Evolutionary conservation across 1,284 basidiomycete genomes (phyloP), one percentile per base, ranked within the genome.

Genomic region (Amylostereum areolatum): DNA sequence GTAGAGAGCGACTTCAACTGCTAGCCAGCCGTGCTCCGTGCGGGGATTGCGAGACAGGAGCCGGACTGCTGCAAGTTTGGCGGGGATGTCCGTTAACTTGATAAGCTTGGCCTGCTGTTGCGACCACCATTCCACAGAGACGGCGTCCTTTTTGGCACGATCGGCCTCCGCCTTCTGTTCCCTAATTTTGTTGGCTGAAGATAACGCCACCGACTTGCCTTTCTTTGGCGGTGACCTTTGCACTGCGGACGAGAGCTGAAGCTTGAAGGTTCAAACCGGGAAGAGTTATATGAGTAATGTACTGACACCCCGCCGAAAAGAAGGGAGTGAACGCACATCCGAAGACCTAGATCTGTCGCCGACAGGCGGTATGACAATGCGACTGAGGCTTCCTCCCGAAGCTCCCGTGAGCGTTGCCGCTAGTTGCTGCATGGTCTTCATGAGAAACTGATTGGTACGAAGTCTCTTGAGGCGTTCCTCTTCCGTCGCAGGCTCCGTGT

Each of bases 401-500:
- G 81, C 81, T 0, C 85, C 83, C 0, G 80, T 82, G 50, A 87
- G 59, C 1, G 81, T 81, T 36, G 73, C 74, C 5, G 85, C 83
- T 42, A 80, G 79, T 49, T 69, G 65, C 51, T 83, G 80, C 51
- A 86, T 56, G 12, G 57, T 66, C 29, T 70, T 64, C 76, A 83
- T 82, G 60, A 77, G 78, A 2, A 71, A 63, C 56, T 87, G 85
- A 11, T 80, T 69, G 18, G 59, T 58, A 12, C 67, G 64, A 43
- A 80, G 64, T 43, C 59, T 62, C 52, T 64, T 68, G 51, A 50
- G 63, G 33, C 71, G 68, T 46, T 68, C 62, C 62, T 67, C 59
- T 52, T 61, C 69, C 24, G 64, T 66, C 46, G 50, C 33, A 3
- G 62, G 59, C 52, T 67, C 57, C 10, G 58, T 49, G 7, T 60